Base-by-base conservation (phyloP, 2,329 filamentous ascomycete genomes). In the Arthrobotrys conoides region DNA sequence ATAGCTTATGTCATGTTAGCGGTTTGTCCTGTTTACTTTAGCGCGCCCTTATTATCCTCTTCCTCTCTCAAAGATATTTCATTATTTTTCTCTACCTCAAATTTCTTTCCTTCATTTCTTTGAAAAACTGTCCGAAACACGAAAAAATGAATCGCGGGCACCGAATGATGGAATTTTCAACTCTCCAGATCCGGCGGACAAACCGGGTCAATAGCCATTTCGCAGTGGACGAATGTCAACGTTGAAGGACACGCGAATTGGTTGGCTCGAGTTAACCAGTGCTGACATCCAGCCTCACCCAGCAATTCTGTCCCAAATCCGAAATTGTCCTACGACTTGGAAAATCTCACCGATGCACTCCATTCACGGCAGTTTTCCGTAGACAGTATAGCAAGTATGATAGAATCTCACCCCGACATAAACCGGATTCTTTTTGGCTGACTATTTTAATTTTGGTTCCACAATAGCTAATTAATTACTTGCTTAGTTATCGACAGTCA, bases 21-120 rank as follows among this genome's bases (percentile, higher is more conserved):
- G 57, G 57, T 61, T 61, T 41, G 33, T 44, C 57, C 22, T 61
- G 57, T 61, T 44, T 61, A 61, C 57, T 41, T 61, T 61, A 61
- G 57, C 57, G 57, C 57, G 36, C 20, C 16, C 20, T 36, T 30
- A 30, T 30, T 30, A 30, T 6, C 36, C 12, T n/a, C 16, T 5
- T n/a, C 16, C 57, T 61, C 57, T 9, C 24, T 20, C 33, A 44
- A 61, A 61, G 57, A 61, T 61, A 59, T 36, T 24, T 36, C 51
- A 33, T 33, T 30, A 33, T 24, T 30, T 55, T 53, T 55, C 51
- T 18, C 24, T n/a, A 55, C 20, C 12, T 33, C 27, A 5, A 24
- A 24, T 22, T 36, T 59, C n/a, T 36, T 22, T 59, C 53, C 38
- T 22, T 57, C 14, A n/a, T 8, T 41, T 27, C 24, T 53, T 30